phyloP scores from a whole-genome alignment of 441 rosid species.

The Brassica hybrid region DNA sequence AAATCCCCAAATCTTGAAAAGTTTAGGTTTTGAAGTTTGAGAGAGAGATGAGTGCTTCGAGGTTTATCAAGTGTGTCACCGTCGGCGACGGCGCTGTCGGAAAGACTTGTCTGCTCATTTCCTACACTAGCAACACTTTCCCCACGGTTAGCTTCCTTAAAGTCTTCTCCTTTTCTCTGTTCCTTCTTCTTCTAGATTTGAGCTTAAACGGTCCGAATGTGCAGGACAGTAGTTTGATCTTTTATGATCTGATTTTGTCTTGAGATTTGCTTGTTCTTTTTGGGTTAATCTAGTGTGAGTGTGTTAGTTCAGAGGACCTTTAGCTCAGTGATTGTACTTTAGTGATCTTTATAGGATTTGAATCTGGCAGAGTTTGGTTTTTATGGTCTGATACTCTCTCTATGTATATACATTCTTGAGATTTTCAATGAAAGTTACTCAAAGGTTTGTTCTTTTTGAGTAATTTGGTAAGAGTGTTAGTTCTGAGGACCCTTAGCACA shows the following conservation, averaged over 20 bases:
- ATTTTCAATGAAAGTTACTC: conserved; percentile 1
- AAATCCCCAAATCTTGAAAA: conserved; percentile 15
- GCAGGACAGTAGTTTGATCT: background rate
- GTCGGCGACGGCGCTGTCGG: conserved; percentile 97
- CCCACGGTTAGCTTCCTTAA: conserved; percentile 61
- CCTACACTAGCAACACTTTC: conserved; percentile 45
- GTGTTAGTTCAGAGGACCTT: background rate
- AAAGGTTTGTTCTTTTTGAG: background rate
- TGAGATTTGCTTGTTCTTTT: background rate
- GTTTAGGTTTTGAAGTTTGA: conserved; percentile 27
- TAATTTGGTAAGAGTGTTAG: background rate
- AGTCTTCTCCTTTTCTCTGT: conserved; percentile 6
- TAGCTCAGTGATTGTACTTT: background rate
- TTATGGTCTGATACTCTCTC: no score
- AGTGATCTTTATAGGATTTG: background rate
- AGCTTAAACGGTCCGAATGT: conserved; percentile 1
- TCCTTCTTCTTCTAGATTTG: background rate
- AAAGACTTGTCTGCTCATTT: conserved; percentile 91
- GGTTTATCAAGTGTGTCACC: conserved; percentile 94
- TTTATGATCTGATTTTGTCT: background rate
- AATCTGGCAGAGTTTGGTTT: background rate
- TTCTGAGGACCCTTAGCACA: no score
- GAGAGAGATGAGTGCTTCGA: conserved; percentile 79
- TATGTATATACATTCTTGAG: background rate
- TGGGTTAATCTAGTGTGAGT: background rate